phyloP scores from a whole-genome alignment of 257 asterid genomes.

The Handroanthus guayacan region DNA sequence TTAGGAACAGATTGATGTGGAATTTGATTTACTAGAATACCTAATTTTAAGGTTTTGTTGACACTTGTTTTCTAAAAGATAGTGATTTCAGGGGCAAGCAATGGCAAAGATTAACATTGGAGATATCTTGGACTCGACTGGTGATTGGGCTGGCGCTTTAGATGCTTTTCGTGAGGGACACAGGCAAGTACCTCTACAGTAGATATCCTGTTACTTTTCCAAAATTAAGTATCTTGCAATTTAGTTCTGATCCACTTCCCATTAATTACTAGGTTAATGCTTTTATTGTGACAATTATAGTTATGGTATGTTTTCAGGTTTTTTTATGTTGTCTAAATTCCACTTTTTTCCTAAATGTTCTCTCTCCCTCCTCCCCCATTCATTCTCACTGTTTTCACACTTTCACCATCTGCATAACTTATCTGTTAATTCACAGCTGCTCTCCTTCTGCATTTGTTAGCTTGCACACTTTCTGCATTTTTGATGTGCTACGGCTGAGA shows the following conservation, averaged over 20 bases:
- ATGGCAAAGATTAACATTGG: conserved; percentile 85
- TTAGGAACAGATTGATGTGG: conserved; percentile 15
- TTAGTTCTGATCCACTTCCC: conserved; percentile 9
- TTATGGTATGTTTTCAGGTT: conserved; percentile 7
- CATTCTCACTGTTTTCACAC: not conserved
- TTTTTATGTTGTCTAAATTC: not conserved
- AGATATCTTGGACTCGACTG: conserved; percentile 71
- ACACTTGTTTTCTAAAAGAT: conserved; percentile 30
- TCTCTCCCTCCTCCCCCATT: not conserved
- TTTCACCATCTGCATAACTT: not conserved
- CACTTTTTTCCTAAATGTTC: not conserved
- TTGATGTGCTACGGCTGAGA: conserved; percentile 6
- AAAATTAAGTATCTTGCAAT: not conserved
- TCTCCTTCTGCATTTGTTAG: conserved; percentile 17
- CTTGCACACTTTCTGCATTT: conserved; percentile 9
- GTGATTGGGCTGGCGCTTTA: conserved; percentile 76
- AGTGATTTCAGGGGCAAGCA: conserved; percentile 85
- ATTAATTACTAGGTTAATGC: conserved; percentile 19
- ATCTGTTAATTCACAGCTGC: conserved; percentile 4
- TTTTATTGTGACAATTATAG: conserved; percentile 15
- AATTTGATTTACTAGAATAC: conserved; percentile 16
- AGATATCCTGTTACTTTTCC: conserved; percentile 16
- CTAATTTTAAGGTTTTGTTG: conserved; percentile 14
- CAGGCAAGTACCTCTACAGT: conserved; percentile 54
- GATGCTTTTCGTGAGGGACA: conserved; percentile 79